These are phyloP conservation scores for Melanomma pulvis-pyrius DNA, from an alignment of 495 filamentous ascomycete genomes.

Conservation along the genomic window DNA sequence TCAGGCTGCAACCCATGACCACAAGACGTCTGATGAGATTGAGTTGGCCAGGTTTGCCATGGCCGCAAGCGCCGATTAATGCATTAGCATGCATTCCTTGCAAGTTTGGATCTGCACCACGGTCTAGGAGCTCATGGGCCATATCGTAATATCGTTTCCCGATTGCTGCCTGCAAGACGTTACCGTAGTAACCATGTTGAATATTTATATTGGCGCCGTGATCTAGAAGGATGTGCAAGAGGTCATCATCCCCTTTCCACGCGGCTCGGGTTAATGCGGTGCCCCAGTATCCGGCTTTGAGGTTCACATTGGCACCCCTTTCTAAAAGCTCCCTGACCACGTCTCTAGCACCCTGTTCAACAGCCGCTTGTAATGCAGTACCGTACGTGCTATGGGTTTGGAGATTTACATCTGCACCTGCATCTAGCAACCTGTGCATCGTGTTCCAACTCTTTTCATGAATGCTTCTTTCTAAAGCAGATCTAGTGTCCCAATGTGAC, in stretches of 20 bases:
- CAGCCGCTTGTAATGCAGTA: constrained; percentile 24
- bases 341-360: not conserved
- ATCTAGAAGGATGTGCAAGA: constrained; percentile 7
- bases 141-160: not conserved
- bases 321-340: constrained; percentile 15
- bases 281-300: constrained; percentile 6
- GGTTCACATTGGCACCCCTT: constrained; percentile 10
- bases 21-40: not conserved
- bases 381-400: constrained; percentile 13
- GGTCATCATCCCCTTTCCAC: constrained; percentile 1
- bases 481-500: not conserved
- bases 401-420: not conserved
- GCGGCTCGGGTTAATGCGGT: constrained; percentile 23
- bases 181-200: constrained; percentile 9
- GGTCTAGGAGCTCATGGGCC: not conserved
- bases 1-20: not conserved
- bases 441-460: not conserved
- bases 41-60: not conserved
- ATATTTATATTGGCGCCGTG: constrained; percentile 11
- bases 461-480: not conserved
- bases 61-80: not conserved
- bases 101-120: not conserved
- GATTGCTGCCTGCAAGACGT: constrained; percentile 17
- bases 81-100: not conserved
- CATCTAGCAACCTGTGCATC: not conserved